Evolutionary conservation across 148 eudicot genomes (phyloP), one percentile per base, ranked within the genome.

Genomic region (Heliamphora exappendiculata): DNA sequence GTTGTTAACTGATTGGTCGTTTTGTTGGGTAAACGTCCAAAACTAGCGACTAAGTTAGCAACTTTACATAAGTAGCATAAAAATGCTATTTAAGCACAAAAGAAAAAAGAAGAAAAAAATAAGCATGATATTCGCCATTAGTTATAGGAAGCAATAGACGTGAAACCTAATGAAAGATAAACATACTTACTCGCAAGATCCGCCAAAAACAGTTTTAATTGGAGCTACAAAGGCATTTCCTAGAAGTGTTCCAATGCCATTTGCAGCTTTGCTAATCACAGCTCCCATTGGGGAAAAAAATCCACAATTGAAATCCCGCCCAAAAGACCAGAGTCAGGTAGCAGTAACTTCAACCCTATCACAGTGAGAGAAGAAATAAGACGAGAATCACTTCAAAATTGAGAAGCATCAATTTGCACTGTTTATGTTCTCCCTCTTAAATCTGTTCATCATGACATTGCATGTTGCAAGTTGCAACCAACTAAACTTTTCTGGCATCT

Each of bases 111-210:
- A 11, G 2, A 51, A 3, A 1, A 19, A 51, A 2, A 19, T 22
- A 20, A 1, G 24, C 7, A 42, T 42, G 49, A 10, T 24, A 68
- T 45, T 28, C 26, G 34, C 33, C 34, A 68, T 26, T 14, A 26
- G 37, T 70, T 8, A 29, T 19, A 11, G 74, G 29, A 7, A 29
- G 5, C 24, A 49, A 47, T 47, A 49, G 55, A 49, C 16, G 55
- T 16, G 24, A 26, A 49, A 45, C 50, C 10, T 7, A n/a, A 70
- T 33, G 26, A 20, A 71, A 33, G 12, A 31, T 11, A 68, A 55
- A 73, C 12, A 50, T 59, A 36, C 84, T 67, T 86, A 86, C 89
- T 81, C 34, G 83, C 89, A 86, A 16, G 88, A 86, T 45, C 81
- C 81, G 17, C 81, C 78, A 49, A 86, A 79, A 22, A 86, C 44